Evolutionary conservation across 2,329 filamentous ascomycete genomes (phyloP).

Genomic region (Alternaria sp.): DNA sequence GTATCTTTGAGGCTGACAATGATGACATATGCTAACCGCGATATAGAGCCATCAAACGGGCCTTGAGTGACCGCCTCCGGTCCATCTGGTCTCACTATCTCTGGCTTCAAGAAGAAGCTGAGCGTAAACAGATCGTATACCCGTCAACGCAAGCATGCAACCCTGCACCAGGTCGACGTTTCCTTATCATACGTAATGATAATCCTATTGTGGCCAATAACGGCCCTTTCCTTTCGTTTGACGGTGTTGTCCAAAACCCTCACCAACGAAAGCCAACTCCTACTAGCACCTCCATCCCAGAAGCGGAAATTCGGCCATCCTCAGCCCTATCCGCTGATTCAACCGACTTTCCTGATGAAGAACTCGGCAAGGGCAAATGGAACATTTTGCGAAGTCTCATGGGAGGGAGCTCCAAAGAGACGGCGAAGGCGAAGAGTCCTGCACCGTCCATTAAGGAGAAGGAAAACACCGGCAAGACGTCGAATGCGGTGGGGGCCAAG

Average conservation of each 20-base stretch:
- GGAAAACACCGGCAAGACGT: constrained; percentile 29
- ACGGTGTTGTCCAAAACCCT: constrained; percentile 62
- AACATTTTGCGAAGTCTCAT: constrained; percentile 71
- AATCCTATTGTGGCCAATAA: constrained; percentile 62
- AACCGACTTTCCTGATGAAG: constrained; percentile 47
- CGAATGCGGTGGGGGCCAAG: constrained; percentile 15
- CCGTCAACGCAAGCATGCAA: constrained; percentile 83
- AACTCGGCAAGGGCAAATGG: constrained; percentile 65
- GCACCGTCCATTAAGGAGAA: constrained; percentile 37
- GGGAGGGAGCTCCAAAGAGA: constrained; percentile 56
- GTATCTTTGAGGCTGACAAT: constrained; percentile 45
- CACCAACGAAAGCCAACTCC: constrained; percentile 47
- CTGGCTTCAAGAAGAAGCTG: constrained; percentile 73
- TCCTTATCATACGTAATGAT: constrained; percentile 89
- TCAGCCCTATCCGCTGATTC: constrained; percentile 45
- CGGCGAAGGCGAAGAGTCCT: constrained; percentile 53
- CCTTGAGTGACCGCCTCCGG: constrained; percentile 72
- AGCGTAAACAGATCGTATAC: constrained; percentile 62
- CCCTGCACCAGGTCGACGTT: constrained; percentile 82
- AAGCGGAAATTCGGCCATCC: constrained; percentile 40
- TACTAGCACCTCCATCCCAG: constrained; percentile 29
- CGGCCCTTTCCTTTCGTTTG: constrained; percentile 69
- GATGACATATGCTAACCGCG: constrained; percentile 25
- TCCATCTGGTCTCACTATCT: constrained; percentile 82
- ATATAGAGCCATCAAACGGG: constrained; percentile 71